Conservation (phyloP, 1,284 basidiomycete species). For the Microbotryum violaceum region DNA sequence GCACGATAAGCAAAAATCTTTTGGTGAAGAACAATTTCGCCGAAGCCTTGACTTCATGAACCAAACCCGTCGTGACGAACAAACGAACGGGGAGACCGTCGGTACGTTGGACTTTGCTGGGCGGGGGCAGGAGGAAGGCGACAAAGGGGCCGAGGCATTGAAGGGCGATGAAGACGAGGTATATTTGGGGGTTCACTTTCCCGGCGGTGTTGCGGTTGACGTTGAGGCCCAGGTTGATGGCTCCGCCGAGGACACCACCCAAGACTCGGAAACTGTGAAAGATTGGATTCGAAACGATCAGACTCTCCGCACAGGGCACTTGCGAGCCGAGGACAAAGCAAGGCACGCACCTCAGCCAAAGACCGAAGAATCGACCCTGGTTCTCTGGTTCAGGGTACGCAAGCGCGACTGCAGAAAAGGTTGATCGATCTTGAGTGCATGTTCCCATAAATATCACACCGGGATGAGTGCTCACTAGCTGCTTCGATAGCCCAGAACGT, state of each 20-base stretch:
- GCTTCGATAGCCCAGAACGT: slow-evolving; percentile 10
- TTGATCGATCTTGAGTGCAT: no score
- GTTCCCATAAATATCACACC: slow-evolving; percentile 38
- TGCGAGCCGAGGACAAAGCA: no score
- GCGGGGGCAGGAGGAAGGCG: slow-evolving; percentile 22
- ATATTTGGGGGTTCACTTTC: slow-evolving; percentile 38
- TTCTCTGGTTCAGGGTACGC: slow-evolving; percentile 39
- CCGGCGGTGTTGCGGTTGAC: slow-evolving; percentile 35
- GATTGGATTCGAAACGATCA: no score
- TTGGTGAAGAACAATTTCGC: slow-evolving; percentile 30
- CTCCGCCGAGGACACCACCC: slow-evolving; percentile 37
- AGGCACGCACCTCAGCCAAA: slow-evolving; percentile 36
- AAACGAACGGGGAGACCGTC: slow-evolving; percentile 19
- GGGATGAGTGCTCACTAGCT: slow-evolving; percentile 29
- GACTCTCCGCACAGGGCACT: no score
- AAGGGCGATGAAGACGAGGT: slow-evolving; percentile 43
- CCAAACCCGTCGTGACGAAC: slow-evolving; percentile 30
- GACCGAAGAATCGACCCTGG: slow-evolving; percentile 39
- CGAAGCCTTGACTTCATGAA: slow-evolving; percentile 33
- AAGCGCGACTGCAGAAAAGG: slow-evolving; percentile 27
- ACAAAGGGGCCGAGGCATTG: slow-evolving; percentile 27
- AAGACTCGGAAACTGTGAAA: slow-evolving; percentile 31
- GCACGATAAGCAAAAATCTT: slow-evolving; percentile 33
- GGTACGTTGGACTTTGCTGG: slow-evolving; percentile 19
- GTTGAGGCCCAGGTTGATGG: slow-evolving; percentile 42